Conservation (phyloP, 2,329 filamentous ascomycete genomes). For the Fulvia fulva region DNA sequence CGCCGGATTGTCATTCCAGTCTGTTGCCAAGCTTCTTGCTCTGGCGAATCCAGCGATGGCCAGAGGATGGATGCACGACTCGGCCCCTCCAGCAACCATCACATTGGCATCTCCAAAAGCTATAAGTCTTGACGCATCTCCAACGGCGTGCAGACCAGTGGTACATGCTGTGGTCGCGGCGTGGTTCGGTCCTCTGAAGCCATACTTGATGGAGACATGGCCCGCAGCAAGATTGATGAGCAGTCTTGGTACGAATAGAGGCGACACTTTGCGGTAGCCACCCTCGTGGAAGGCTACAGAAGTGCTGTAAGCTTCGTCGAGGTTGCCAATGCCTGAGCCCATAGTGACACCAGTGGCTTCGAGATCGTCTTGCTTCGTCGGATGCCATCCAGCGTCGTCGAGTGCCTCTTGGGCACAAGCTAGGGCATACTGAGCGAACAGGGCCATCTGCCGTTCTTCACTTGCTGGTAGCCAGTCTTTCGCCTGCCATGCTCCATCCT, state of each 20-base stretch:
- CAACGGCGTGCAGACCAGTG: conserved; percentile 89
- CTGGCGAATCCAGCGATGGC: conserved; percentile 88
- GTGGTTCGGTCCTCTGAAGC: conserved; percentile 87
- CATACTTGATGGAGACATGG: conserved; percentile 88
- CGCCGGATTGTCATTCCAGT: conserved; percentile 68
- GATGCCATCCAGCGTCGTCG: conserved; percentile 73
- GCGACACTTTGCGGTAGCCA: conserved; percentile 88
- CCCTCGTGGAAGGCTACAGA: conserved; percentile 70
- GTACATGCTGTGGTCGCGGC: conserved; percentile 92
- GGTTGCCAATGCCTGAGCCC: conserved; percentile 90
- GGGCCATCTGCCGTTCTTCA: conserved; percentile 76
- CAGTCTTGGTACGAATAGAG: conserved; percentile 86
- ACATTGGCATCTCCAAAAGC: conserved; percentile 87
- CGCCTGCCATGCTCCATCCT: conserved; percentile 44
- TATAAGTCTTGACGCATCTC: conserved; percentile 90
- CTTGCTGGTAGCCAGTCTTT: conserved; percentile 47
- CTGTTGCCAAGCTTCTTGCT: conserved; percentile 78
- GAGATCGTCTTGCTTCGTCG: conserved; percentile 56
- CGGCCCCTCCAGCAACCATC: conserved; percentile 92
- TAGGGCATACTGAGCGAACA: conserved; percentile 86
- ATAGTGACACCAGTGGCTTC: conserved; percentile 86
- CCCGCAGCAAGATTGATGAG: conserved; percentile 94
- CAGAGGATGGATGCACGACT: conserved; percentile 92
- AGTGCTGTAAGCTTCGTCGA: conserved; percentile 85
- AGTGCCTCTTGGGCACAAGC: conserved; percentile 84